Base-by-base conservation (phyloP, 352 stramenopile genomes). In the Pythium pyrilobum region DNA sequence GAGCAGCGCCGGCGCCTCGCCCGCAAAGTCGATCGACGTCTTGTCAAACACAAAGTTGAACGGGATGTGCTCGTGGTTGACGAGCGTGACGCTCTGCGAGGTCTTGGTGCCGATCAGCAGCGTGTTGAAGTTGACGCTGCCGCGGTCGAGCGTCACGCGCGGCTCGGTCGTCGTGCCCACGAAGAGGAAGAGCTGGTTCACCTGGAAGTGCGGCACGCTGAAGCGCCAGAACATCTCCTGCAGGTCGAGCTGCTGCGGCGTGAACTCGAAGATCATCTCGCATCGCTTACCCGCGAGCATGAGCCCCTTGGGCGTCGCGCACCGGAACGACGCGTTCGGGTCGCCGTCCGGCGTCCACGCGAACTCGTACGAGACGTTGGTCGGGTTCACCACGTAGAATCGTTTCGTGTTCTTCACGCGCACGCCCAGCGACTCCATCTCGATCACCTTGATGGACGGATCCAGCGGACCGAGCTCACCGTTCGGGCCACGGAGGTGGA, bases 251-350 rank as follows among this genome's bases (percentile, higher is more conserved):
- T 96, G 85, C 54, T 96, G 84, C 0, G 94, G 92, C 25, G 88
- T 96, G 64, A 96, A 98, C 52, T 98, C 93, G 59, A 98, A 98
- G n/a, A 96, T 85, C 84, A 98, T 97, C 53, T 98, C 94, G 52
- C 85, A 95, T 13, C 90, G 77, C 62, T 97, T 96, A 0, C 94
- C 94, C 8, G 87, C 72, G 2, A 98, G 73, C 71, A 98, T 96
- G 32, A 96, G 77, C 6, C 94, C 94, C 56, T 92, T 95, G 0
- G 76, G 74, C 0, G 89, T 97, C 13, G 81, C 81, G 59, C 92
- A 98, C 2, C 89, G 80, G 61, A 97, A 98, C 23, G 73, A 86
- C 10, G 88, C 65, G 29, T 81, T 88, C 1, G 60, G 45, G 4
- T 95, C 82, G 13, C 74, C 84, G 23, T 92, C 77, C 0, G 80